A percentile compares a stretch with the other conserved stretches of the same genome.
Evolutionary conservation across 2,329 filamentous ascomycete genomes (phyloP).

Genomic region (Fusarium nelsonii): DNA sequence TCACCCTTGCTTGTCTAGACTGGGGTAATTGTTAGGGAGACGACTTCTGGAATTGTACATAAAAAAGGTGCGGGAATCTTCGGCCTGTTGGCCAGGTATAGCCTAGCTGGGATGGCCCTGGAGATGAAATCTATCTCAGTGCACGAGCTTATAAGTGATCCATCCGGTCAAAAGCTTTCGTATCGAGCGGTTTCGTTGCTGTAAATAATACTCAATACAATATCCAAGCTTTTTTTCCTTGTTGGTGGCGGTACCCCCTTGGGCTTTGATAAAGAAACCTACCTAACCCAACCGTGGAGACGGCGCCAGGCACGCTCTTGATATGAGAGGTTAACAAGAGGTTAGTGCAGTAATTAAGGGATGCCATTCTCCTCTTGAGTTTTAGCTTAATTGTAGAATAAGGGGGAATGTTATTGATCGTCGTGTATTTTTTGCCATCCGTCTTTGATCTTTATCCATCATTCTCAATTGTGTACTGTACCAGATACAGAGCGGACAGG

Average conservation of each 20-base stretch:
- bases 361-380: not conserved
- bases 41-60: constrained; percentile 35
- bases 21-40: not conserved
- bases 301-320: constrained; percentile 18
- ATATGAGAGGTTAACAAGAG: constrained; percentile 7
- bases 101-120: constrained; percentile 28
- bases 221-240: constrained; percentile 24
- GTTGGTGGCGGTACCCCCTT: constrained; percentile 16
- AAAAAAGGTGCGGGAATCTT: constrained; percentile 26
- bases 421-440: constrained; percentile 1
- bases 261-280: constrained; percentile 13
- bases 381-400: not conserved
- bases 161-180: not conserved
- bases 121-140: constrained; percentile 36
- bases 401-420: not conserved
- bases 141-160: constrained; percentile 26
- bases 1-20: constrained; percentile 5
- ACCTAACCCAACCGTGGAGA: constrained; percentile 37
- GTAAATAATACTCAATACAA: constrained; percentile 2
- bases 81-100: constrained; percentile 32
- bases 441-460: not conserved
- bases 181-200: not conserved
- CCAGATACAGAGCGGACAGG: constrained; percentile 23
- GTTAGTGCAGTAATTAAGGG: not conserved
- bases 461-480: not conserved